These are phyloP conservation scores for Kodamaea ohmeri DNA, from an alignment of 1,139 yeast species.

Conservation along the genomic window DNA sequence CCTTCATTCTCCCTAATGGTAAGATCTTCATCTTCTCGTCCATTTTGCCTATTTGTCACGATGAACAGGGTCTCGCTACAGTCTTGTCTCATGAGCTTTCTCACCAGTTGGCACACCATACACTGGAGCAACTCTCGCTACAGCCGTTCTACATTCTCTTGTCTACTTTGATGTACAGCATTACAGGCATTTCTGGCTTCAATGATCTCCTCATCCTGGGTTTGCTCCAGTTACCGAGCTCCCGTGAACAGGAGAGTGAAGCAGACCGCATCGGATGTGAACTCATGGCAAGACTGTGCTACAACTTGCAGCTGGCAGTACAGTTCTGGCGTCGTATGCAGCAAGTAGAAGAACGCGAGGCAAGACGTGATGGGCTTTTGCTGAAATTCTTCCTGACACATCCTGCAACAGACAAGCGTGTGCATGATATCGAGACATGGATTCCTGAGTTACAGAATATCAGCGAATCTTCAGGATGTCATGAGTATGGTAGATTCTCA, in stretches of 20 bases:
- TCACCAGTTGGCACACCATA: constrained; percentile 90
- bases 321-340: constrained; percentile 83
- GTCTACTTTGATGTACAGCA: constrained; percentile 43
- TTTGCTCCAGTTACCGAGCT: constrained; percentile 73
- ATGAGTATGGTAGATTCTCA: constrained; percentile 25
- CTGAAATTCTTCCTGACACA: constrained; percentile 79
- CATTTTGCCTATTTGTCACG: constrained; percentile 71
- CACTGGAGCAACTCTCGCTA: constrained; percentile 73
- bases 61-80: constrained; percentile 91
- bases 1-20: constrained; percentile 94
- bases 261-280: constrained; percentile 94
- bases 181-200: constrained; percentile 34
- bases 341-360: constrained; percentile 42
- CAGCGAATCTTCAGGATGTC: constrained; percentile 35
- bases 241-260: constrained; percentile 91
- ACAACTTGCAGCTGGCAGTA: constrained; percentile 69
- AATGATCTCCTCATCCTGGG: constrained; percentile 58
- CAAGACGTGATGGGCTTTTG: constrained; percentile 24
- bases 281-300: constrained; percentile 89
- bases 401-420: constrained; percentile 78
- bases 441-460: constrained; percentile 61
- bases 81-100: constrained; percentile 91
- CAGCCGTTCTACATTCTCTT: constrained; percentile 53
- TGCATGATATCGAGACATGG: constrained; percentile 68
- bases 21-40: constrained; percentile 86